Evolutionary conservation across 1,139 yeast species (phyloP).

Genomic region (Yamadazyma epiphylla): DNA sequence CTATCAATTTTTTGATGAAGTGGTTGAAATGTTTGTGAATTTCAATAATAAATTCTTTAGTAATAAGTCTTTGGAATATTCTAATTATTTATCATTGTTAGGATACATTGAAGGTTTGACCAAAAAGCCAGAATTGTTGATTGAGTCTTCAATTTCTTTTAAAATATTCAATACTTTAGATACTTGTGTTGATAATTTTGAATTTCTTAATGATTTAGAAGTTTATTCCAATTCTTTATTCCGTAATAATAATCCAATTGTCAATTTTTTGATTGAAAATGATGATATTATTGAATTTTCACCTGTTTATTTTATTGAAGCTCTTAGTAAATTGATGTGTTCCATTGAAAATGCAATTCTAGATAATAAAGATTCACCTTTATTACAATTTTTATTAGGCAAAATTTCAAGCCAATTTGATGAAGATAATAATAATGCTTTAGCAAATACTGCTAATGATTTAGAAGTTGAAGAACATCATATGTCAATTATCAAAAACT

Average conservation of each 20-base stretch:
- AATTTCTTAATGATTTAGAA: conserved; percentile 39
- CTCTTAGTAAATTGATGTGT: conserved; percentile 37
- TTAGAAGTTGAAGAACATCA: conserved; percentile 22
- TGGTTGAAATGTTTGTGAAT: conserved; percentile 26
- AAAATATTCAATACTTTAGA: conserved; percentile 34
- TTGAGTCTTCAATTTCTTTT: conserved; percentile 23
- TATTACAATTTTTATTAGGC: conserved; percentile 28
- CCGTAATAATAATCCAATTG: conserved; percentile 11
- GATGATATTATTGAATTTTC: conserved; percentile 30
- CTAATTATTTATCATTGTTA: conserved; percentile 40
- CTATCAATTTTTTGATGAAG: conserved; percentile 20
- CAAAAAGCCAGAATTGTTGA: conserved; percentile 30
- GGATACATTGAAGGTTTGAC: conserved; percentile 47
- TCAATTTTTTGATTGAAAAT: conserved; percentile 21
- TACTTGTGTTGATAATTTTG: conserved; percentile 36
- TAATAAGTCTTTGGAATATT: conserved; percentile 21
- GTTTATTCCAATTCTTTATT: conserved; percentile 25
- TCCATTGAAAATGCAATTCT: conserved; percentile 28
- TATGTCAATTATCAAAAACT: conserved; percentile 25
- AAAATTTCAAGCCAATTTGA: conserved; percentile 22
- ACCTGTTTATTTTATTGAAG: conserved; percentile 45
- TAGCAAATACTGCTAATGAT: conserved; percentile 6
- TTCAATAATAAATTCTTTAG: conserved; percentile 23
- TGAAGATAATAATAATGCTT: conserved; percentile 8
- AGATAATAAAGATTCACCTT: conserved; percentile 18